phyloP scores from a whole-genome alignment of 1,139 yeast species.

The Yamadazyma aaseri region DNA sequence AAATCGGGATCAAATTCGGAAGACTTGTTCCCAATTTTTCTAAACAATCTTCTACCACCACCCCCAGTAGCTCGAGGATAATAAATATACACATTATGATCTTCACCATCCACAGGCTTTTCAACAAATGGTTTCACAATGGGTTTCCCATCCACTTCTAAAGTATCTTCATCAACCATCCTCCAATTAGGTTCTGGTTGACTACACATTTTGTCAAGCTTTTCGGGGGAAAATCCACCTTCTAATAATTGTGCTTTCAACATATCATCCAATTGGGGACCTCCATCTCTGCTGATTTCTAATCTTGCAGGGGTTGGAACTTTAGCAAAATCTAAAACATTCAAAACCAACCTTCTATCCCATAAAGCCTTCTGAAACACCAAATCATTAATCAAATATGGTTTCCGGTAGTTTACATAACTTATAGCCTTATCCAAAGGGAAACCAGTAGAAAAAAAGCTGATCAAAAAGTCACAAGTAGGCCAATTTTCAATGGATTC shows the following conservation, averaged over 20 bases:
- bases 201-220: slow-evolving; percentile 60
- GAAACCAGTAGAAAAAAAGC: slow-evolving; percentile 93
- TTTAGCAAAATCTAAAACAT: slow-evolving; percentile 73
- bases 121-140: slow-evolving; percentile 93
- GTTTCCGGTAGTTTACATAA: slow-evolving; percentile 86
- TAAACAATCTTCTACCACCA: slow-evolving; percentile 90
- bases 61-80: slow-evolving; percentile 90
- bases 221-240: slow-evolving; percentile 38
- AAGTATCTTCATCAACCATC: slow-evolving; percentile 87
- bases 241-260: slow-evolving; percentile 47
- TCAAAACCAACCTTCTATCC: slow-evolving; percentile 90
- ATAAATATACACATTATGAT: slow-evolving; percentile 93
- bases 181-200: slow-evolving; percentile 77
- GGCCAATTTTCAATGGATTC: slow-evolving; percentile 97
- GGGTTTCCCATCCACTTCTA: slow-evolving; percentile 69
- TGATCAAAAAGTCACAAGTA: slow-evolving; percentile 90
- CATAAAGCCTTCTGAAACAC: slow-evolving; percentile 89
- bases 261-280: slow-evolving; percentile 74
- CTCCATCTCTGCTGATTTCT: slow-evolving; percentile 94
- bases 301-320: slow-evolving; percentile 89
- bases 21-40: slow-evolving; percentile 96
- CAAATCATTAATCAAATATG: slow-evolving; percentile 85
- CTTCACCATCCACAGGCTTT: slow-evolving; percentile 98
- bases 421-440: slow-evolving; percentile 94
- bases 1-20: slow-evolving; percentile 92